Conservation (phyloP, 768 basidiomycete species). For the Cystofilobasidium bisporidii region DNA sequence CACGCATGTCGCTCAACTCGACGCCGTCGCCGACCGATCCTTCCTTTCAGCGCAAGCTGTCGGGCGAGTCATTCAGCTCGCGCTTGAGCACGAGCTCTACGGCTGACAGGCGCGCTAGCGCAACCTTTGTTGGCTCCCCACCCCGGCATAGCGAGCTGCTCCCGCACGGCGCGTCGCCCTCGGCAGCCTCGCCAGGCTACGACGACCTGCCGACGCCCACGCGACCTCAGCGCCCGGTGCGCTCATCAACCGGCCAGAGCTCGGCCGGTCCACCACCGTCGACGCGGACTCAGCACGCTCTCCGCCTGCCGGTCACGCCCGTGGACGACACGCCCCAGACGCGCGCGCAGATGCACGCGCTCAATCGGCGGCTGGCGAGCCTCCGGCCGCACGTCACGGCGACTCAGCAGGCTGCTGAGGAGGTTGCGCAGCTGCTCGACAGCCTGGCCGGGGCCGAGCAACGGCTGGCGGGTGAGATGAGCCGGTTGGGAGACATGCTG, state of each 20-base stretch:
- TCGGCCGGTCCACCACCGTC: neutral
- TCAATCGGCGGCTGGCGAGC: conserved; percentile 6
- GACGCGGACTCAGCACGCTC: neutral
- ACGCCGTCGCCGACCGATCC: neutral
- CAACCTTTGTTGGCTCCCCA: neutral
- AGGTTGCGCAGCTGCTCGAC: conserved; percentile 10
- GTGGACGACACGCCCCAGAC: conserved; percentile 15
- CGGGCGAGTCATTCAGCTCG: neutral
- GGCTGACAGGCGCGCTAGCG: neutral
- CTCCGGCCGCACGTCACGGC: conserved; percentile 16
- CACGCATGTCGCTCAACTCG: neutral
- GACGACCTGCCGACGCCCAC: conserved; percentile 1
- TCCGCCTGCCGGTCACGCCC: conserved; percentile 6
- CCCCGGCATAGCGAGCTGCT: neutral
- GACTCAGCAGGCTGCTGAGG: neutral
- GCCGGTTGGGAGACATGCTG: conserved; percentile 8
- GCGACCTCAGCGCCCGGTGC: neutral
- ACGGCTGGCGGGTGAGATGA: conserved; percentile 4
- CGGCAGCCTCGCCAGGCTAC: neutral
- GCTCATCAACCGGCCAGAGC: neutral
- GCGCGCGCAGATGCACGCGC: conserved; percentile 9
- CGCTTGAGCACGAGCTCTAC: neutral
- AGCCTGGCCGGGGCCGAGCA: conserved; percentile 17
- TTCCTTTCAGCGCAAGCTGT: neutral
- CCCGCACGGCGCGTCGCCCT: neutral